Conservation (phyloP, 2,329 filamentous ascomycete species). For the Cordyceps pruinosa region DNA sequence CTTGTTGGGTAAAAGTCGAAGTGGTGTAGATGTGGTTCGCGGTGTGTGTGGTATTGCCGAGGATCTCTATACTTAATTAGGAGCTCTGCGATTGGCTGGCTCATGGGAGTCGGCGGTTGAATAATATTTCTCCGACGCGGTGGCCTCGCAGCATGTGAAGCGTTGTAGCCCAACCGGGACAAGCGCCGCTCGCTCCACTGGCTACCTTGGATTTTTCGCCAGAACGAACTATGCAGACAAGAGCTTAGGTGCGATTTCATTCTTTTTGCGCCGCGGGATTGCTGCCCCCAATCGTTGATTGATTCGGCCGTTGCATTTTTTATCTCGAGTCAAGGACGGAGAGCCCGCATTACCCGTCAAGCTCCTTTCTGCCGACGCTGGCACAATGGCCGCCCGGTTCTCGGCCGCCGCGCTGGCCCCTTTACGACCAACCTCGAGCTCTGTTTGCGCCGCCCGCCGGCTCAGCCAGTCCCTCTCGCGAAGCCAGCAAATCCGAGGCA, state of each 20-base stretch:
- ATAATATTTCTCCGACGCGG: conserved; percentile 21
- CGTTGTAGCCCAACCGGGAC: too few relatives aligned
- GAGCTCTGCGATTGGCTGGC: conserved; percentile 37
- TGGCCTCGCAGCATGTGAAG: conserved; percentile 19
- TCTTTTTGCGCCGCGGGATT: background rate
- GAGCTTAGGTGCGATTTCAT: background rate
- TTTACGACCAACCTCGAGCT: conserved; percentile 19
- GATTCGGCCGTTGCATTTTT: too few relatives aligned
- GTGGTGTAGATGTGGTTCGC: conserved; percentile 3
- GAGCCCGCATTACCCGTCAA: rapidly evolving
- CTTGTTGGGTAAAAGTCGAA: conserved; percentile 12
- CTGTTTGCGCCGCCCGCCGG: conserved; percentile 20
- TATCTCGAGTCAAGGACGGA: too few relatives aligned
- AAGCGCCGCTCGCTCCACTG: too few relatives aligned
- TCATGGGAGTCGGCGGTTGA: conserved; percentile 23
- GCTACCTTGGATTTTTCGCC: background rate
- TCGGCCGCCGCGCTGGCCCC: conserved; percentile 20
- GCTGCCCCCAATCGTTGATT: background rate
- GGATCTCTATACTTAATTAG: conserved; percentile 43
- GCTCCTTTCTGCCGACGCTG: background rate
- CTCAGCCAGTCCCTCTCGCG: conserved; percentile 17
- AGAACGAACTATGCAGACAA: too few relatives aligned
- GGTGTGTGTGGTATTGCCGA: conserved; percentile 38
- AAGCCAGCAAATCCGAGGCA: conserved; percentile 25
- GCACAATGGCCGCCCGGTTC: conserved; percentile 23